phyloP scores from a whole-genome alignment of 805 yeast genomes.

The Tetrapisispora arboricola region DNA sequence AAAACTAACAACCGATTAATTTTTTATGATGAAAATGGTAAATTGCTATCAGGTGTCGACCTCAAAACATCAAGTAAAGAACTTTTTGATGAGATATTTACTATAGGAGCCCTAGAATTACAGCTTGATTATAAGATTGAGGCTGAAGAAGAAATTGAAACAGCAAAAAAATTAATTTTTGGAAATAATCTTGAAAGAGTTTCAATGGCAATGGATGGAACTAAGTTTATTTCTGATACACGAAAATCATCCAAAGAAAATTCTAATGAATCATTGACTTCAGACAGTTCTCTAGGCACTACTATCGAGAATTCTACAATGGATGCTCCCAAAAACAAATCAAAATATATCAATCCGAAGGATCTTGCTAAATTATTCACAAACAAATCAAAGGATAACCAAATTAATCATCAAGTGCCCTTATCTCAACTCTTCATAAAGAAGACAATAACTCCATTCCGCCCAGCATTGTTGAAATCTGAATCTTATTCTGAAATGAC shows the following conservation, averaged over 20 bases:
- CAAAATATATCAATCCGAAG: neutral
- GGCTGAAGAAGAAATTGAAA: conserved; percentile 15
- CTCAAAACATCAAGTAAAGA: conserved; percentile 13
- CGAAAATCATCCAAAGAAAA: neutral
- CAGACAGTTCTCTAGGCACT: too few species aligned
- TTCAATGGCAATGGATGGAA: neutral
- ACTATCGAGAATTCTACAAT: too few species aligned
- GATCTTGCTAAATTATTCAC: neutral
- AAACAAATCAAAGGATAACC: neutral
- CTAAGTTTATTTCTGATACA: neutral
- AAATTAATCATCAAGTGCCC: conserved; percentile 4
- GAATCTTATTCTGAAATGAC: conserved; percentile 5
- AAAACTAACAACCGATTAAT: conserved; percentile 13
- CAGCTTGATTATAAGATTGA: conserved; percentile 44
- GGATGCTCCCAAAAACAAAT: neutral
- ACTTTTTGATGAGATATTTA: conserved; percentile 33
- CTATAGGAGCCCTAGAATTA: conserved; percentile 50
- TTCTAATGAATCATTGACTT: neutral
- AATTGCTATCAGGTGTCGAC: conserved; percentile 21
- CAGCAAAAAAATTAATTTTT: neutral
- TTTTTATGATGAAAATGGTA: conserved; percentile 22
- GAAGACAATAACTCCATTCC: conserved; percentile 10
- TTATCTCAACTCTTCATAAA: conserved; percentile 9
- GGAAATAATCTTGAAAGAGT: neutral
- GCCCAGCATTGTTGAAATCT: conserved; percentile 8